Conservation (phyloP, 1,284 basidiomycete genomes). For the Schizophyllum amplum region DNA sequence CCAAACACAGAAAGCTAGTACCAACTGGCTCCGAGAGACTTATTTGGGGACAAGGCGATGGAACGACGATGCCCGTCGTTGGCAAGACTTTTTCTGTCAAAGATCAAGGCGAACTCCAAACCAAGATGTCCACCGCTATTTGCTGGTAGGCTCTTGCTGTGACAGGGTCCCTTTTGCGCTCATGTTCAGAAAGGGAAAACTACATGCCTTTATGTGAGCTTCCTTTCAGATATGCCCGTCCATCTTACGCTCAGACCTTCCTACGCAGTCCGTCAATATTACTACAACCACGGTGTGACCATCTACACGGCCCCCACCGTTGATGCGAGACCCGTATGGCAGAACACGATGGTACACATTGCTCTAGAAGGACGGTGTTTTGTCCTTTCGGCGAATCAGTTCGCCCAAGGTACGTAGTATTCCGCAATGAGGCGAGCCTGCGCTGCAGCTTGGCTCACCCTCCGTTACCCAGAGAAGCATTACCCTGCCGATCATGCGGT, state of each 20-base stretch:
- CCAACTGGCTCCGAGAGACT: constrained; percentile 64
- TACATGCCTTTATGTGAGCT: constrained; percentile 62
- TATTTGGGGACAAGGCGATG: constrained; percentile 62
- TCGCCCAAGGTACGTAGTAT: constrained; percentile 27
- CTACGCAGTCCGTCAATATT: constrained; percentile 46
- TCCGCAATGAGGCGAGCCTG: not conserved
- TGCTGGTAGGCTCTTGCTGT: constrained; percentile 44
- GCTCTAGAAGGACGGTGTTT: constrained; percentile 73
- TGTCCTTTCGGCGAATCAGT: constrained; percentile 63
- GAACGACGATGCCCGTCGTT: constrained; percentile 39
- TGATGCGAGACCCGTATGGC: constrained; percentile 59
- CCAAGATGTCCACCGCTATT: constrained; percentile 55
- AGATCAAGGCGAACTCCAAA: constrained; percentile 23
- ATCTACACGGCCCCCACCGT: constrained; percentile 69
- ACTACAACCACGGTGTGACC: constrained; percentile 56
- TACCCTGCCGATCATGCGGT: constrained; percentile 52
- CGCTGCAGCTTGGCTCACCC: not conserved
- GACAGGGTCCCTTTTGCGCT: not conserved
- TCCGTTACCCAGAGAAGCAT: constrained; percentile 34
- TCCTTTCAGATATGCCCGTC: not conserved
- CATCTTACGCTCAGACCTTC: constrained; percentile 3
- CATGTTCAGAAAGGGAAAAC: constrained; percentile 50
- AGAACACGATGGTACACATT: constrained; percentile 62
- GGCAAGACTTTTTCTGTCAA: constrained; percentile 24
- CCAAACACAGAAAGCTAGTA: constrained; percentile 66